These are phyloP conservation scores for Ogataea kodamae DNA, from an alignment of 805 yeast species.

Conservation along the genomic window DNA sequence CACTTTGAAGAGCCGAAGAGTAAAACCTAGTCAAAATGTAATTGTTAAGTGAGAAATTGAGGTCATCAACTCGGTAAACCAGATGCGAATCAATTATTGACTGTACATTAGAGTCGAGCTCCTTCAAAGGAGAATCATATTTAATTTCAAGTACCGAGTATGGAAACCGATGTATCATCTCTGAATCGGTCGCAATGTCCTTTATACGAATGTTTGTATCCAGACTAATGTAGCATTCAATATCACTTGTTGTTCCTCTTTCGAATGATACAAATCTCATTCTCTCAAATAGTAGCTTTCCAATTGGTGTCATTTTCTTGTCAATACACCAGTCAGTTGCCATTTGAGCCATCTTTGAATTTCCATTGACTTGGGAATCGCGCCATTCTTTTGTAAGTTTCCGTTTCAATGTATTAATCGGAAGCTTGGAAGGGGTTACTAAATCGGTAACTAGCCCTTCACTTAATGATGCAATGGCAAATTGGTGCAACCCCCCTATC, in stretches of 20 bases:
- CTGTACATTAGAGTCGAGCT: conserved; percentile 36
- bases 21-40: conserved; percentile 28
- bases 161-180: conserved; percentile 37
- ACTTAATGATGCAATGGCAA: conserved; percentile 31
- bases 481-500: conserved; percentile 41
- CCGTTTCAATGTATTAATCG: conserved; percentile 13
- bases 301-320: conserved; percentile 28
- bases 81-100: conserved; percentile 45
- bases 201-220: conserved; percentile 26
- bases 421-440: conserved; percentile 14
- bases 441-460: conserved; percentile 20
- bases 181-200: conserved; percentile 12
- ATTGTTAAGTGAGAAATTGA: conserved; percentile 33
- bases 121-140: conserved; percentile 37
- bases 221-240: conserved; percentile 32
- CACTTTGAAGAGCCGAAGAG: conserved; percentile 19
- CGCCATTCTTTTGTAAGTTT: conserved; percentile 22
- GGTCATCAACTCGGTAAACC: conserved; percentile 41
- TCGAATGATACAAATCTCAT: conserved; percentile 26
- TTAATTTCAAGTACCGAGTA: conserved; percentile 47
- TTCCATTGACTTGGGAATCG: conserved; percentile 23
- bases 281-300: conserved; percentile 25
- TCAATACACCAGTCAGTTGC: conserved; percentile 33
- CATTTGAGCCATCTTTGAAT: conserved; percentile 31
- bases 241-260: conserved; percentile 10